These are phyloP conservation scores for Cryptococcus sp. DNA, from an alignment of 1,284 basidiomycete genomes.

Conservation along the genomic window DNA sequence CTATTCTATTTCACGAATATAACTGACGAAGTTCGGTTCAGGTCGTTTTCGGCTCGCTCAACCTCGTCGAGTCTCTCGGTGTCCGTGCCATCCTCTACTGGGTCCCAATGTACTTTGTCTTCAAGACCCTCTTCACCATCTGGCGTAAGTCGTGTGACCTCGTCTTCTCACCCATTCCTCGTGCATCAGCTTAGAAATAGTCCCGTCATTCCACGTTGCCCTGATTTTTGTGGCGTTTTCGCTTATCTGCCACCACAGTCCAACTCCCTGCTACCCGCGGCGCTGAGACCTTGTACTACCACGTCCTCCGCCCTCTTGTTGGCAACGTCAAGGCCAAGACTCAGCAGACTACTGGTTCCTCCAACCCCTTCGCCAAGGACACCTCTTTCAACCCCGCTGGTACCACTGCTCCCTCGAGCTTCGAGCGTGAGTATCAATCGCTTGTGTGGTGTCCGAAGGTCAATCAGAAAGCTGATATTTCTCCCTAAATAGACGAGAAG, in stretches of 20 bases:
- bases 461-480: neutral
- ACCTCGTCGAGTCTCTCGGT: conserved; percentile 52
- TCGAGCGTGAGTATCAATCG: conserved; percentile 39
- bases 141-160: conserved; percentile 58
- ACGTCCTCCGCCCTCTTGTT: conserved; percentile 69
- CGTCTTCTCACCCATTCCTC: neutral
- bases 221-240: no score
- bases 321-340: conserved; percentile 51
- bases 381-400: conserved; percentile 34
- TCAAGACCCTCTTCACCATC: conserved; percentile 84
- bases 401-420: conserved; percentile 44
- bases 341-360: conserved; percentile 21
- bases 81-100: conserved; percentile 52
- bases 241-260: conserved; percentile 22
- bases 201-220: neutral
- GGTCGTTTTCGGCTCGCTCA: conserved; percentile 53
- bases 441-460: neutral
- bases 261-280: conserved; percentile 60
- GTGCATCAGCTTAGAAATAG: conserved; percentile 15
- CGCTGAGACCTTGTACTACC: conserved; percentile 69
- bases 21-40: conserved; percentile 15
- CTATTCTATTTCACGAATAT: neutral
- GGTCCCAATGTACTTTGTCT: conserved; percentile 72
- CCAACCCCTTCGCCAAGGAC: conserved; percentile 34
- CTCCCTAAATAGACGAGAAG: conserved; percentile 37